Conservation (phyloP, 352 stramenopile species). For the Globisporangium okanoganense region DNA sequence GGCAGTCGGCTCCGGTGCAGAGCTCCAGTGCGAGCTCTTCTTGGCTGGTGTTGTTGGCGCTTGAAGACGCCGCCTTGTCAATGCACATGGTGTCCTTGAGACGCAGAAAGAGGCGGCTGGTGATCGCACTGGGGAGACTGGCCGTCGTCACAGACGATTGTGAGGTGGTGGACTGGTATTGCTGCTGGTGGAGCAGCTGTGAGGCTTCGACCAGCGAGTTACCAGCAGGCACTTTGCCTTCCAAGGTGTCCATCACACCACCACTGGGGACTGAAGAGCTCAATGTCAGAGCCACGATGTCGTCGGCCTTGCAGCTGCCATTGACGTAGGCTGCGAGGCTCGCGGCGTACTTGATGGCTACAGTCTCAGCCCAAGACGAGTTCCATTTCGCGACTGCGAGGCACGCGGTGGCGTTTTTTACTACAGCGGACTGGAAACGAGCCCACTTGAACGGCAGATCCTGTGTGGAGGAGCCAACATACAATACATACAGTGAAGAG, state of each 20-base stretch:
- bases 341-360: not conserved
- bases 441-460: slow-evolving; percentile 23
- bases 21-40: slow-evolving; percentile 17
- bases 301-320: slow-evolving; percentile 13
- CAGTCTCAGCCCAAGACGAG: slow-evolving; percentile 11
- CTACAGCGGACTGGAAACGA: slow-evolving; percentile 19
- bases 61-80: slow-evolving; percentile 18
- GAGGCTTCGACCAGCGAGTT: slow-evolving; percentile 18
- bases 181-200: slow-evolving; percentile 10
- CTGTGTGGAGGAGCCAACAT: not conserved
- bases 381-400: slow-evolving; percentile 28
- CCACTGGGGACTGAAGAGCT: slow-evolving; percentile 16
- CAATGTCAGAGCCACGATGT: slow-evolving; percentile 31
- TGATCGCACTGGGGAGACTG: slow-evolving; percentile 6
- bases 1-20: slow-evolving; percentile 17
- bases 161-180: slow-evolving; percentile 1
- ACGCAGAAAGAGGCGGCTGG: slow-evolving; percentile 28
- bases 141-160: slow-evolving; percentile 7
- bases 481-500: too few species aligned
- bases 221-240: slow-evolving; percentile 16
- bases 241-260: slow-evolving; percentile 13
- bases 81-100: slow-evolving; percentile 21
- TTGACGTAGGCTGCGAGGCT: slow-evolving; percentile 7
- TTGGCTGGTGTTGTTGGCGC: not conserved
- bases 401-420: slow-evolving; percentile 13